These are phyloP conservation scores for Neonectria magnoliae DNA, from an alignment of 2,329 filamentous ascomycete species.

Conservation along the genomic window DNA sequence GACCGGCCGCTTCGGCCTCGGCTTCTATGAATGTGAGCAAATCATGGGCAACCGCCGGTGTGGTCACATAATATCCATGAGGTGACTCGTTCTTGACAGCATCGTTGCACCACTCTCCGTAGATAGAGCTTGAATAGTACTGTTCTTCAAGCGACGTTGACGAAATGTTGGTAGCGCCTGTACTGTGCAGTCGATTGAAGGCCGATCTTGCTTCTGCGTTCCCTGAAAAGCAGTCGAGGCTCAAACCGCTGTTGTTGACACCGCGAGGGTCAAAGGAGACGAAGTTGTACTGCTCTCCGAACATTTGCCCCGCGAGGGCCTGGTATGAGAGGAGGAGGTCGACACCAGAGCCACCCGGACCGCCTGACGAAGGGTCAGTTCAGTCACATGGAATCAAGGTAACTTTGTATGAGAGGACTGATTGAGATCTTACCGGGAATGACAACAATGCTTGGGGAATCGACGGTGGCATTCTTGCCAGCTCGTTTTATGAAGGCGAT, in stretches of 20 bases:
- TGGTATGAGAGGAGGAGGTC: slow-evolving; percentile 13
- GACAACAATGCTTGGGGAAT: slow-evolving; percentile 42
- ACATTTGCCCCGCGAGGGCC: slow-evolving; percentile 35
- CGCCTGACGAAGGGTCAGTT: slow-evolving; percentile 42
- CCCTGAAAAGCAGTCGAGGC: slow-evolving; percentile 44
- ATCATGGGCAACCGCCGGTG: slow-evolving; percentile 43
- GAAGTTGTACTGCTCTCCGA: slow-evolving; percentile 54
- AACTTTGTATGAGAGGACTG: not conserved
- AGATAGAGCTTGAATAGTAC: slow-evolving; percentile 45
- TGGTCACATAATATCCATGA: slow-evolving; percentile 47
- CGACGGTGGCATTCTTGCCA: slow-evolving; percentile 44
- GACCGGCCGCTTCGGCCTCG: slow-evolving; percentile 38
- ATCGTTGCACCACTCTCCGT: slow-evolving; percentile 47
- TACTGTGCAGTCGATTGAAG: slow-evolving; percentile 40
- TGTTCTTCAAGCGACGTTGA: slow-evolving; percentile 42
- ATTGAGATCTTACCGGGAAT: slow-evolving; percentile 39
- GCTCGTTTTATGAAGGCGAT: slow-evolving; percentile 45
- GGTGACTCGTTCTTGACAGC: slow-evolving; percentile 40
- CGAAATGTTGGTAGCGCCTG: slow-evolving; percentile 43
- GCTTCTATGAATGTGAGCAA: slow-evolving; percentile 45
- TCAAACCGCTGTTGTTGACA: slow-evolving; percentile 47
- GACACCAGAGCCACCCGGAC: slow-evolving; percentile 49
- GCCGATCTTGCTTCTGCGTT: slow-evolving; percentile 41
- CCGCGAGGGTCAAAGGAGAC: slow-evolving; percentile 55
- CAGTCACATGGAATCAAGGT: slow-evolving; percentile 2